Evolutionary conservation across 768 basidiomycete genomes (phyloP), one percentile per base, ranked within the genome.

Genomic region (Russula earlei): DNA sequence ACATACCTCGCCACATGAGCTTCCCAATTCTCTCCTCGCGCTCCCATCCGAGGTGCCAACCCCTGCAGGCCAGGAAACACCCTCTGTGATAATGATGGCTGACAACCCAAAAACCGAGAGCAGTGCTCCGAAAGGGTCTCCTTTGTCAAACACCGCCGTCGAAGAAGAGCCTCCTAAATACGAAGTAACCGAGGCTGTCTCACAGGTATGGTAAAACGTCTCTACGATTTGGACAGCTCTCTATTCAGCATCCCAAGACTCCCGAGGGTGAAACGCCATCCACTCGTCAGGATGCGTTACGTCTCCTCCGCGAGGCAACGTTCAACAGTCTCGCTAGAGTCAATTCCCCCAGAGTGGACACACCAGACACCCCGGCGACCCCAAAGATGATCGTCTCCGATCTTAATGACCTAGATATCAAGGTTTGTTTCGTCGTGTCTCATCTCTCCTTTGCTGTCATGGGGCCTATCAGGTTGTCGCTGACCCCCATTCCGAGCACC

Each of bases 241-340:
- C 59, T 37, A 33, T 33, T 9, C 19, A 47, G 8, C 51, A 38
- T 11, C 22, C 38, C 19, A 45, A 53, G 45, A 54, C 59, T 9
- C 61, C 61, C 9, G 61, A 62, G n/a, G 27, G 38, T 15, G 54
- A 61, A 4, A 47, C 25, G 24, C 61, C 60, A 22, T 54, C 59
- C 15, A 55, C 55, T 6, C 61, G 61, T 24, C 56, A 61, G 33
- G 59, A 63, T 38, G 60, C 62, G 25, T 38, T 61, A 36, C 59
- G 59, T 29, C 54, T 55, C 25, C 59, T 61, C 41, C 59, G 60
- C 22, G 60, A 63, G 40, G 60, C 62, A n/a, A 62, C 52, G 4
- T 54, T 42, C 47, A 61, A 63, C 45, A 61, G 36, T 31, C 61
- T 53, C 27, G 46, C 52, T 3, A 46, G 59, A 24, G 44, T 48